Conservation (phyloP, 768 basidiomycete species). For the Boletus vermiculosoides region DNA sequence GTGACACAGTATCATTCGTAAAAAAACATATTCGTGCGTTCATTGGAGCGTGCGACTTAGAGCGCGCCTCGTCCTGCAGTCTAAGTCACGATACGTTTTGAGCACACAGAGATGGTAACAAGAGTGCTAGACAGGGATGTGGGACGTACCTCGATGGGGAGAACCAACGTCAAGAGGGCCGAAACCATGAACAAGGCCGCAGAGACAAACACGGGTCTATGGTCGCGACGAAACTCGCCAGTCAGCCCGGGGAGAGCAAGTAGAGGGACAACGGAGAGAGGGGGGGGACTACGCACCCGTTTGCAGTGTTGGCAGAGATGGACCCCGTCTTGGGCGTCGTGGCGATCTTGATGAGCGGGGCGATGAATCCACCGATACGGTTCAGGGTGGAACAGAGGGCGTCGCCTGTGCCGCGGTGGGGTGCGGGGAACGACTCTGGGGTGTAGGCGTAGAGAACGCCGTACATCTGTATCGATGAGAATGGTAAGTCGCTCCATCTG, state of each 20-base stretch:
- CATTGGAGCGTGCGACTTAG: no score
- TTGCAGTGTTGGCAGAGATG: conserved; percentile 32
- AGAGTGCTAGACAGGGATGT: neutral
- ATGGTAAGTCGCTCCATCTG: neutral
- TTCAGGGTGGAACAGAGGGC: conserved; percentile 50
- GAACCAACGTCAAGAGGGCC: conserved; percentile 38
- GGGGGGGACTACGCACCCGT: conserved; percentile 30
- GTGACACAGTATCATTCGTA: neutral
- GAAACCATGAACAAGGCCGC: conserved; percentile 46
- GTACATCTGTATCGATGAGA: conserved; percentile 38
- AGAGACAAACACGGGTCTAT: conserved; percentile 46
- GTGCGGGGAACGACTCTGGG: conserved; percentile 58
- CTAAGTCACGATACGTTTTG: conserved; percentile 5
- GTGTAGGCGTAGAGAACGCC: conserved; percentile 57
- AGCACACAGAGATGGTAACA: neutral
- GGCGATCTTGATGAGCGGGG: conserved; percentile 49
- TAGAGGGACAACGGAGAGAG: no score
- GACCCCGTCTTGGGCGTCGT: conserved; percentile 36
- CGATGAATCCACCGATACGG: conserved; percentile 46
- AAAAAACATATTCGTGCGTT: neutral
- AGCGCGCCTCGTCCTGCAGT: conserved; percentile 24
- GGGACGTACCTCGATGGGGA: conserved; percentile 46
- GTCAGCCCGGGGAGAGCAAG: neutral
- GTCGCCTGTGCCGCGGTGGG: conserved; percentile 55
- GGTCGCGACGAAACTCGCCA: neutral